These are phyloP conservation scores for Thelonectria rubi DNA, from an alignment of 2,329 filamentous ascomycete genomes.

Conservation along the genomic window DNA sequence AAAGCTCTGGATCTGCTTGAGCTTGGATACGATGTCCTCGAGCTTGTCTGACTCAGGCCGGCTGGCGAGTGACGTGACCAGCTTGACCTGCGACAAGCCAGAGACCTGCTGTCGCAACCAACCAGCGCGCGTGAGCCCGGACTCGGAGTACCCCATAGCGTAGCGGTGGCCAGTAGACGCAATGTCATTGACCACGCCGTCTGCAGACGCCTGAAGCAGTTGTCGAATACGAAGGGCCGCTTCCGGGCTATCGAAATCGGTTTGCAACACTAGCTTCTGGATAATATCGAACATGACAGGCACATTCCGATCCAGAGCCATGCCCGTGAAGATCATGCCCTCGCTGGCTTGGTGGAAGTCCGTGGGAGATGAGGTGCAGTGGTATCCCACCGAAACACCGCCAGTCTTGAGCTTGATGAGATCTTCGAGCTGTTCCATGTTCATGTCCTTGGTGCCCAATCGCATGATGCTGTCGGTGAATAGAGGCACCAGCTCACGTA, in stretches of 20 bases:
- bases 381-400: conserved; percentile 85
- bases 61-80: conserved; percentile 81
- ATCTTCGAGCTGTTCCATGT: conserved; percentile 95
- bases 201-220: conserved; percentile 84
- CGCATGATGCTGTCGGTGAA: conserved; percentile 95
- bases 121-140: conserved; percentile 76
- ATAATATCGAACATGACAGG: conserved; percentile 91
- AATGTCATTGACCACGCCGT: conserved; percentile 90
- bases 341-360: conserved; percentile 78
- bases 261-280: conserved; percentile 81
- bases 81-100: conserved; percentile 89
- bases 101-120: conserved; percentile 84
- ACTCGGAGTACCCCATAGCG: conserved; percentile 84
- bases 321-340: conserved; percentile 85
- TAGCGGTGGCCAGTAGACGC: conserved; percentile 90
- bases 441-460: conserved; percentile 85
- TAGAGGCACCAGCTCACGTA: conserved; percentile 84
- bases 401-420: conserved; percentile 96
- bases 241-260: conserved; percentile 86
- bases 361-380: conserved; percentile 80
- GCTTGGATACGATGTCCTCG: conserved; percentile 78
- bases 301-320: conserved; percentile 88
- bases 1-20: conserved; percentile 85
- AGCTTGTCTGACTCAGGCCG: conserved; percentile 75
- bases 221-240: conserved; percentile 86